These are phyloP conservation scores for Durusdinium trenchii DNA, from an alignment of 73 alveolate species.

Conservation along the genomic window DNA sequence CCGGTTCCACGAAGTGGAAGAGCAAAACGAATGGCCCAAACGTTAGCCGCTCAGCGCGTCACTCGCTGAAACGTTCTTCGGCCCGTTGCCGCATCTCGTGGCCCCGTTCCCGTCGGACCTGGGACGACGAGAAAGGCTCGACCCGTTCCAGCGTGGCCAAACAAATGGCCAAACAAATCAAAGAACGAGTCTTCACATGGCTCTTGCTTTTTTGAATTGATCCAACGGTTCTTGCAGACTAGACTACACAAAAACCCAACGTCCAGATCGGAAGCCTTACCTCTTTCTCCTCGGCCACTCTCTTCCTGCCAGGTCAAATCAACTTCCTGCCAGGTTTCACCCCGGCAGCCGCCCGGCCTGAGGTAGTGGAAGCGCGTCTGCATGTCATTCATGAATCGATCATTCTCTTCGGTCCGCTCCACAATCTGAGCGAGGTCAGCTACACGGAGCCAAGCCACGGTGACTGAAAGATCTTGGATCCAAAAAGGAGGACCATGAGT, in stretches of 20 bases:
- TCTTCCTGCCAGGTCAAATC: background rate
- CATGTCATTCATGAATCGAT: constrained; percentile 89
- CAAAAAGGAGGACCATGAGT: no score
- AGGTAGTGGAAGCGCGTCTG: constrained; percentile 69
- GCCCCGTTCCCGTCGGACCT: constrained; percentile 79
- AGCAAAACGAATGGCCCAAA: background rate
- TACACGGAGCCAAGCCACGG: background rate
- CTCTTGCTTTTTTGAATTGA: background rate
- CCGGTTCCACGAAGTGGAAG: no score
- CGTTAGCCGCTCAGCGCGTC: background rate
- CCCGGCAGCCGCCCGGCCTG: constrained; percentile 47
- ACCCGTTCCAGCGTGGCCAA: no score
- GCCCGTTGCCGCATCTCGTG: constrained; percentile 87
- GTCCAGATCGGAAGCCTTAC: no score
- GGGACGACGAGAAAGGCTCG: background rate
- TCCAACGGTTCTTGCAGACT: background rate
- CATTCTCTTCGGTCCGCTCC: constrained; percentile 74
- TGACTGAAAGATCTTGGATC: no score
- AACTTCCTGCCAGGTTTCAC: background rate
- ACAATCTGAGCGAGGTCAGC: background rate
- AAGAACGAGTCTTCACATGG: no score
- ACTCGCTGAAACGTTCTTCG: constrained; percentile 87
- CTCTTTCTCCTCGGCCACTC: constrained; percentile 77
- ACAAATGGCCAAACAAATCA: no score
- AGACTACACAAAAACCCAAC: no score